These are phyloP conservation scores for Rubia tinctorum DNA, from an alignment of 305 asterid species.

Conservation along the genomic window DNA sequence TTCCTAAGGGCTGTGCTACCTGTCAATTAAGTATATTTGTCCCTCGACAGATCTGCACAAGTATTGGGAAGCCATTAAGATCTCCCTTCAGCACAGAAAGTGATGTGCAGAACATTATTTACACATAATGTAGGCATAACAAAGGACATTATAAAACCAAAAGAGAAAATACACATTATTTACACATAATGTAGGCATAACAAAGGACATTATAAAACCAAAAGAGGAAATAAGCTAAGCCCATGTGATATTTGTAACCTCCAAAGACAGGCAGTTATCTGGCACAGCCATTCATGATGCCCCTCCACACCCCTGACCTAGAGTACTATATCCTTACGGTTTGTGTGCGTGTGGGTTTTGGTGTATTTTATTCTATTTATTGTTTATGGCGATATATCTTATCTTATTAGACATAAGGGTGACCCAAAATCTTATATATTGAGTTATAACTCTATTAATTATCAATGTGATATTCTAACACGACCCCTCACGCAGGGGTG, in stretches of 20 bases:
- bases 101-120: constrained; percentile 1
- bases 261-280: constrained; percentile 3
- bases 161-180: constrained; percentile 7
- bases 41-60: background rate
- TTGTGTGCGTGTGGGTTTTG: background rate
- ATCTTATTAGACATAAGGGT: too few relatives aligned
- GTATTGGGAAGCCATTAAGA: background rate
- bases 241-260: constrained; percentile 1
- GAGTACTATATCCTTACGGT: background rate
- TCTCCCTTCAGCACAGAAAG: constrained; percentile 5
- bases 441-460: too few relatives aligned
- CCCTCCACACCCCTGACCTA: background rate
- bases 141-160: too few relatives aligned
- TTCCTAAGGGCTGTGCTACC: background rate
- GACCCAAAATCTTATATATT: too few relatives aligned
- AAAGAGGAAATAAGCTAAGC: constrained; percentile 5
- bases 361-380: background rate
- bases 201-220: too few relatives aligned
- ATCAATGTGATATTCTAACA: too few relatives aligned
- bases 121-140: background rate
- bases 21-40: background rate
- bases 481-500: too few relatives aligned
- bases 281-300: constrained; percentile 3
- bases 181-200: background rate
- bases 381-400: too few relatives aligned